Base-by-base conservation (phyloP, 306 rosid genomes). In the Castanea mollissima region DNA sequence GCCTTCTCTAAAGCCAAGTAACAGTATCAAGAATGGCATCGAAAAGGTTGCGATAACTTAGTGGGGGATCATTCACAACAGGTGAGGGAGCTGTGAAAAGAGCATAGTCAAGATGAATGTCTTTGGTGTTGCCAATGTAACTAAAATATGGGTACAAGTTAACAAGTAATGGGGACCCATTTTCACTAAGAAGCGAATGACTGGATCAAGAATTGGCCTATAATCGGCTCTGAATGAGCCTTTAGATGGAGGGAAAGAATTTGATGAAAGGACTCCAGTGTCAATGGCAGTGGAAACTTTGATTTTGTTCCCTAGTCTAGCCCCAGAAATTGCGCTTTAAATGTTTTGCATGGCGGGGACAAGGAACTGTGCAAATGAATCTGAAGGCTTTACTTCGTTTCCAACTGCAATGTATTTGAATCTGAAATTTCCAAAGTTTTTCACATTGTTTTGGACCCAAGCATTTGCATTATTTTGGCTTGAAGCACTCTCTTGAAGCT, bases 361-460 rank as follows among this genome's bases (percentile, higher is more conserved):
- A 23, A 90, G 79, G 74, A 46, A 84, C 0, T 4, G 41, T 49
- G 91, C 85, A 20, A 0, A 38, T 6, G 72, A 11, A 2, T 71
- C 71, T 4, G 18, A 5, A 4, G 87, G 82, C 3, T 73, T 54
- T 3, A 88, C 71, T 68, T 90, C 90, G 25, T 90, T 90, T 56
- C 91, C 93, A 5, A 90, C 87, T 0, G 85, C 74, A 12, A 87
- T 89, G 84, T 83, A 89, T 69, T 77, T 83, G 81, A 87, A 81
- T 34, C 5, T 87, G 55, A 89, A 87, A 51, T 87, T 67, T 23
- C 20, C 10, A 16, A 21, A 46, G 73, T 59, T 65, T 76, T 19
- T 49, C 2, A 89, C 41, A 15, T 86, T 76, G 49, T 68, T 73
- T 58, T 79, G 85, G 13, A 89, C 79, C 93, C 91, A 90, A 13